Percentiles rank a stretch among this genome's conserved stretches.
Conservation (phyloP, 140 eudicot genomes). For the Senecio squalidus region DNA sequence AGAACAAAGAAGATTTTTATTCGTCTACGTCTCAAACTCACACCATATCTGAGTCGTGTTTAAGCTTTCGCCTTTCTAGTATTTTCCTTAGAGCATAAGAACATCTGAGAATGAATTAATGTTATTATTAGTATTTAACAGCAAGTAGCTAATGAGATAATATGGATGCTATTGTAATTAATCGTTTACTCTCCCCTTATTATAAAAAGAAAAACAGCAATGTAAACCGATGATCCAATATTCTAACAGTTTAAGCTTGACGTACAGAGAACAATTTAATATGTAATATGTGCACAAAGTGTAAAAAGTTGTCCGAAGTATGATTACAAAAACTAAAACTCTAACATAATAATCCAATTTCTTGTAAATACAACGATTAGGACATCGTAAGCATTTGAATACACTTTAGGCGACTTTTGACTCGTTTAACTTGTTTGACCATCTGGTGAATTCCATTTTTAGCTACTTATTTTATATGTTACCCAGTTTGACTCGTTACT, state of each 20-base stretch:
- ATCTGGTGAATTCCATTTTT: no score
- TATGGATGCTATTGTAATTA: background rate
- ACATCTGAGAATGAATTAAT: slow-evolving; percentile 28
- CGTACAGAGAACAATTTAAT: no score
- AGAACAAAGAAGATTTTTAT: background rate
- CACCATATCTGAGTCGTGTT: slow-evolving; percentile 20
- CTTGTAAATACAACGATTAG: background rate
- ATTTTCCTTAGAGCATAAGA: slow-evolving; percentile 36
- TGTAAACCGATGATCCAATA: no score
- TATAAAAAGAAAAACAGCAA: no score
- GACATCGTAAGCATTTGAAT: background rate
- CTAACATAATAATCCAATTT: no score
- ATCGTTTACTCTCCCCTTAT: no score
- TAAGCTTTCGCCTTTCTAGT: slow-evolving; percentile 25
- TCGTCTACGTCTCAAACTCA: slow-evolving; percentile 10
- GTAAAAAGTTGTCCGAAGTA: no score
- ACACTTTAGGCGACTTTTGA: background rate
- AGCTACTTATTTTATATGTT: background rate
- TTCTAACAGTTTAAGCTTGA: no score
- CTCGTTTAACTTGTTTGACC: background rate
- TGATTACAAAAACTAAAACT: no score
- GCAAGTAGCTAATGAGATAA: background rate
- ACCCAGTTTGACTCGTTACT: no score
- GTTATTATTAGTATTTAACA: background rate
- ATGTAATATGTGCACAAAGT: no score